These are phyloP conservation scores for Oryza officinalis DNA, from an alignment of 176 grass and related monocot genomes.

Conservation along the genomic window DNA sequence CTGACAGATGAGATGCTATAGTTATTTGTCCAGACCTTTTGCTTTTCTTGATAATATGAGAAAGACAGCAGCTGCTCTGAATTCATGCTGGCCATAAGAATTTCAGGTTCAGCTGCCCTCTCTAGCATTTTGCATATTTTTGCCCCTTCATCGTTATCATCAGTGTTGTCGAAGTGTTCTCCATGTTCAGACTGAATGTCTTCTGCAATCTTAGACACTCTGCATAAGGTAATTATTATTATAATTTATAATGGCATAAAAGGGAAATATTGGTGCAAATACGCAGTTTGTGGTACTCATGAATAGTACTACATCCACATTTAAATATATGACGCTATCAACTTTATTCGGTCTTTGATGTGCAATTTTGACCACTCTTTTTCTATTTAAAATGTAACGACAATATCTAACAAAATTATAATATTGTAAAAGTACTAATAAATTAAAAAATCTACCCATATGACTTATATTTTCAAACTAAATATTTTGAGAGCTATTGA, in stretches of 20 bases:
- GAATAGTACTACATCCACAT: neutral
- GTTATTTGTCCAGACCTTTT: slow-evolving; percentile 48
- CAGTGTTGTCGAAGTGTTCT: slow-evolving; percentile 54
- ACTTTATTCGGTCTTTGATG: too few species aligned
- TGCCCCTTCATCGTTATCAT: slow-evolving; percentile 74
- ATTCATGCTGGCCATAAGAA: slow-evolving; percentile 77
- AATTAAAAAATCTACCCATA: too few species aligned
- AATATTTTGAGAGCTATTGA: too few species aligned
- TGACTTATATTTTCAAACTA: too few species aligned
- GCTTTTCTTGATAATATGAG: slow-evolving; percentile 74
- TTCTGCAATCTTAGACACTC: slow-evolving; percentile 79
- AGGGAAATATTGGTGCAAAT: neutral
- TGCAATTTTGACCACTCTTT: too few species aligned
- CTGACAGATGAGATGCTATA: neutral
- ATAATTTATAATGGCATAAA: neutral
- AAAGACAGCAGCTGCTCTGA: slow-evolving; percentile 67
- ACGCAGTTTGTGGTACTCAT: neutral
- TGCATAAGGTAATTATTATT: slow-evolving; percentile 43
- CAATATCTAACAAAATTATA: too few species aligned
- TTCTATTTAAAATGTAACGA: too few species aligned
- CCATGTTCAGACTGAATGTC: slow-evolving; percentile 68
- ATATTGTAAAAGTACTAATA: too few species aligned
- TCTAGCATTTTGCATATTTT: slow-evolving; percentile 78
- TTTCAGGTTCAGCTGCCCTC: slow-evolving; percentile 80
- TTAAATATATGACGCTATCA: too few species aligned